Evolutionary conservation across 140 eudicot species (phyloP), one percentile per base, ranked within the genome.

Genomic region (Senecio squalidus): DNA sequence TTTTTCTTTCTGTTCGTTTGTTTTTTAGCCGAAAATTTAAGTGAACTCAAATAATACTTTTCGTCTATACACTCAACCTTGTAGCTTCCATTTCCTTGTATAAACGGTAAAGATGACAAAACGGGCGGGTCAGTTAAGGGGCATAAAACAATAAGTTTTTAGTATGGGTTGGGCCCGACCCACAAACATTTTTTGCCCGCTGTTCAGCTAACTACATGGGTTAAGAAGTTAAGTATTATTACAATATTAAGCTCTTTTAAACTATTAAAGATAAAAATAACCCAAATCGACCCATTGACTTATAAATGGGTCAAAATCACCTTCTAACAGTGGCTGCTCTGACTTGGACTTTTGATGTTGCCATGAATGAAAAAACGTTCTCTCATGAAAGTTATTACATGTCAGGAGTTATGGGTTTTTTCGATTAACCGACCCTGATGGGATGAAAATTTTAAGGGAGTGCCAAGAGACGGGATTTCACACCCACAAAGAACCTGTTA

Each of bases 381-480:
- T 1, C 15, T 22, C 0, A 48, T 25, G 30, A 38, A 33, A 16
- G 21, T 66, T 66, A 16, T 54, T 50, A 44, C 30, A 23, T 71
- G 20, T 53, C 74, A 84, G 89, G 85, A 52, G 71, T 43, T 62
- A 72, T 30, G 89, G 94, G 47, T 70, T 78, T 56, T 84, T 84
- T 47, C 73, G 85, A 52, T 58, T 84, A 67, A 68, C 89, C 0
- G 85, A 77, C 4, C 83, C 88, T 24, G 62, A 70, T 55, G 89
- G 94, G 62, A 81, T 78, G 85, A 66, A 57, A 43, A 45, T 81
- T n/a, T 53, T 84, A 64, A 78, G 61, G 77, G 83, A 81, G 33
- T 84, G 94, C 56, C 62, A 56, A 34, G 83, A 84, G 66, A 46
- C 47, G 45, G 94, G 94, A 25, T 81, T 77, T 66, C 89, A 84